A percentile compares a stretch with the other conserved stretches of the same genome.
These are phyloP conservation scores for Malassezia equina DNA, from an alignment of 1,284 basidiomycete genomes.

Conservation along the genomic window DNA sequence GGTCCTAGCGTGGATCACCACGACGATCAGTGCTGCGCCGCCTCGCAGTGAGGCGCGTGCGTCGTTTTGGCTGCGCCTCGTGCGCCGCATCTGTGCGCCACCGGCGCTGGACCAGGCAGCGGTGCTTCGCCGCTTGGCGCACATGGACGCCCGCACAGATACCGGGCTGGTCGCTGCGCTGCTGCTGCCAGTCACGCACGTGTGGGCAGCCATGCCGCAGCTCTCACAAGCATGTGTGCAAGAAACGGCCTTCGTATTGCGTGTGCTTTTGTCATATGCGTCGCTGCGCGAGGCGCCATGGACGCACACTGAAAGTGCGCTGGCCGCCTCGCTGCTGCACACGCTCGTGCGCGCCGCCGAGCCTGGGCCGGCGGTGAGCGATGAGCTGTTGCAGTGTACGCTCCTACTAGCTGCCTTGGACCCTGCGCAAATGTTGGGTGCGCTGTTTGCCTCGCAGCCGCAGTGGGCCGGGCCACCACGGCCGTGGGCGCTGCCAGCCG, in stretches of 20 bases:
- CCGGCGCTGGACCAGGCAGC: constrained; percentile 3
- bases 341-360: not conserved
- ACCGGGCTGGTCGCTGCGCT: constrained; percentile 13
- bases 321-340: not conserved
- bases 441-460: not conserved
- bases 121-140: constrained; percentile 14
- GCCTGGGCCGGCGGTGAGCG: not conserved
- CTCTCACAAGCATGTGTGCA: not conserved
- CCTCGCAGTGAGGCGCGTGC: constrained; percentile 12
- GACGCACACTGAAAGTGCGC: not conserved
- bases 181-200: constrained; percentile 9
- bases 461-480: not conserved
- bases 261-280: constrained; percentile 1
- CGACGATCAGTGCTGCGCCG: constrained; percentile 12
- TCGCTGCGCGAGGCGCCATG: not conserved
- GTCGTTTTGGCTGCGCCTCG: not conserved
- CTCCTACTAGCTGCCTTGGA: not conserved
- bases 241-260: not conserved
- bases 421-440: not conserved
- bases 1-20: constrained; percentile 28
- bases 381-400: not conserved
- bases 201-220: not conserved
- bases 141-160: constrained; percentile 20
- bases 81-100: not conserved
- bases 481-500: not conserved